Percentiles rank a stretch among this genome's conserved stretches.
Conservation (phyloP, 2,329 filamentous ascomycete species). For the Sarocladiaceae sp. region DNA sequence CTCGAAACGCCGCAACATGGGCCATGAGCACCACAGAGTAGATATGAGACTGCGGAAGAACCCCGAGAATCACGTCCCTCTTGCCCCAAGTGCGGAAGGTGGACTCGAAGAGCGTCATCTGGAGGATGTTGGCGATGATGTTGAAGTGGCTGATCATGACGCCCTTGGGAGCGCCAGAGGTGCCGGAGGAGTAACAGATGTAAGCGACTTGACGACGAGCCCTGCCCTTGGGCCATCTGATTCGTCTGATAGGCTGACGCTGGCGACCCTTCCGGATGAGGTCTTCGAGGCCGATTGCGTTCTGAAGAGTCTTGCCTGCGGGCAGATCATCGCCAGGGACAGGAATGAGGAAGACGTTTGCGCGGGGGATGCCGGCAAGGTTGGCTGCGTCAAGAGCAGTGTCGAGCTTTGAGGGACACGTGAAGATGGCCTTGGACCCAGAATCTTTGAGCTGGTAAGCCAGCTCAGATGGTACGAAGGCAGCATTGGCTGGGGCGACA, state of each 20-base stretch:
- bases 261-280: not conserved
- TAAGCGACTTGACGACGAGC: not conserved
- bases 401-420: conserved; percentile 5
- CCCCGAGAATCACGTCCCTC: conserved; percentile 3
- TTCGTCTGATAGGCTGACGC: not conserved
- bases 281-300: conserved; percentile 41
- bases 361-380: conserved; percentile 1
- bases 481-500: conserved; percentile 10
- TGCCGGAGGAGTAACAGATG: conserved; percentile 3
- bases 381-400: conserved; percentile 9
- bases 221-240: not conserved
- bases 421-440: conserved; percentile 7
- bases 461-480: conserved; percentile 9
- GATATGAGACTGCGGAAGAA: conserved; percentile 9
- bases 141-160: conserved; percentile 10
- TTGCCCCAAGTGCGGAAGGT: not conserved
- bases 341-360: conserved; percentile 5
- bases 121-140: conserved; percentile 11
- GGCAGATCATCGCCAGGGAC: not conserved
- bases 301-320: too few species aligned
- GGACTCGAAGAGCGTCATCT: conserved; percentile 1
- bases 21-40: conserved; percentile 1
- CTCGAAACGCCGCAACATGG: not conserved
- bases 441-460: conserved; percentile 11
- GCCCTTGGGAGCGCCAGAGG: conserved; percentile 6